phyloP scores from a whole-genome alignment of 768 basidiomycete genomes.

The Mycena vitilis region DNA sequence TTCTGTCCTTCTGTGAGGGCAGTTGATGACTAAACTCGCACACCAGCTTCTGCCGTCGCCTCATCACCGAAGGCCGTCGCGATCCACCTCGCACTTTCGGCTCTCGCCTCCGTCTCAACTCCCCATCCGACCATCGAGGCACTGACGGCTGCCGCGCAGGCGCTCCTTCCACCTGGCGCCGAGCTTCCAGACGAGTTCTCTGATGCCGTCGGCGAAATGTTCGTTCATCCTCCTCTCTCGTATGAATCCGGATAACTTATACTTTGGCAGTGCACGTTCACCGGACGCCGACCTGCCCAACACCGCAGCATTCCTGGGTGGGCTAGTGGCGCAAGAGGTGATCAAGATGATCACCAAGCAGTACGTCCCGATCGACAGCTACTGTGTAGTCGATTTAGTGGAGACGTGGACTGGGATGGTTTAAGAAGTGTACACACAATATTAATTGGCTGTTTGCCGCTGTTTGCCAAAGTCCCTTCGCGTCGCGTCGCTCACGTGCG shows the following conservation, averaged over 20 bases:
- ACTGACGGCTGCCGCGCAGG: constrained; percentile 62
- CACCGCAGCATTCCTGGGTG: constrained; percentile 93
- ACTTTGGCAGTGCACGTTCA: constrained; percentile 73
- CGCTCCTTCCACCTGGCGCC: constrained; percentile 60
- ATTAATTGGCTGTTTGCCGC: neutral
- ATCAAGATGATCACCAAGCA: constrained; percentile 98
- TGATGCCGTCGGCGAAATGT: constrained; percentile 84
- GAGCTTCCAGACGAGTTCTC: constrained; percentile 67
- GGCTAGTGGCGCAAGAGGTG: constrained; percentile 93
- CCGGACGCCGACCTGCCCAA: constrained; percentile 91
- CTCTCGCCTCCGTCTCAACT: constrained; percentile 54
- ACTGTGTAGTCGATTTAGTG: constrained; percentile 86
- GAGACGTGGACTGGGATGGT: constrained; percentile 80
- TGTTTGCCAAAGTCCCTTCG: neutral
- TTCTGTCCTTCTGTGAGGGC: constrained; percentile 20
- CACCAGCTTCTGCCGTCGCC: constrained; percentile 54
- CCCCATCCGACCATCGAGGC: constrained; percentile 60
- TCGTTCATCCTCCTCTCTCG: constrained; percentile 44
- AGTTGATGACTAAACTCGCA: constrained; percentile 13
- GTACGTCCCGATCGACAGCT: constrained; percentile 91
- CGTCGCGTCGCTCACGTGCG: neutral
- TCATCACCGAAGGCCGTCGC: constrained; percentile 65
- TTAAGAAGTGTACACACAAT: constrained; percentile 33
- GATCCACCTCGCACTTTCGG: constrained; percentile 81
- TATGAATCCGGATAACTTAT: neutral